Percentiles rank a stretch among this genome's conserved stretches.
Conservation (phyloP, 2,329 filamentous ascomycete species). For the Fonsecaea pedrosoi region DNA sequence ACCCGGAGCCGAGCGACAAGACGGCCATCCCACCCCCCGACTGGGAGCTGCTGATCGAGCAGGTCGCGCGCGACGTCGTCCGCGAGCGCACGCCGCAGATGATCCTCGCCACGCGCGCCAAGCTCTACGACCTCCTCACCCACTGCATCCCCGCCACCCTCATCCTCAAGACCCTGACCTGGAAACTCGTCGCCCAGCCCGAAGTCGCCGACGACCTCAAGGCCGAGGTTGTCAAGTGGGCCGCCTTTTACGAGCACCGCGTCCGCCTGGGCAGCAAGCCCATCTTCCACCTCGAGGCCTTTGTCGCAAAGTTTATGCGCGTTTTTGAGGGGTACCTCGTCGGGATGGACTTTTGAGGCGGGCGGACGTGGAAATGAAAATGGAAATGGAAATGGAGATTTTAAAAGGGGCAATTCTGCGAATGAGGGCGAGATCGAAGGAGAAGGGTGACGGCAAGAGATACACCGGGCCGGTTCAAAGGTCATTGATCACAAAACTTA, state of each 20-base stretch:
- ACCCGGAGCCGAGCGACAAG: constrained; percentile 66
- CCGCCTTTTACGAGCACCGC: constrained; percentile 95
- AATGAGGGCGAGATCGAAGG: no score
- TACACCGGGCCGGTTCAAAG: no score
- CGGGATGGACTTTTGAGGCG: constrained; percentile 34
- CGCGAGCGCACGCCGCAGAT: constrained; percentile 89
- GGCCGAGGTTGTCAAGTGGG: constrained; percentile 92
- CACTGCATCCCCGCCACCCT: constrained; percentile 97
- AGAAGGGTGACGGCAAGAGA: no score
- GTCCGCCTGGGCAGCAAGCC: constrained; percentile 91
- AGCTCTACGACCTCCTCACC: constrained; percentile 95
- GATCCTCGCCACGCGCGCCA: constrained; percentile 85
- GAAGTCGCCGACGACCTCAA: constrained; percentile 88
- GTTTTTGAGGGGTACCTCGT: constrained; percentile 82
- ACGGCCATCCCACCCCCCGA: constrained; percentile 94
- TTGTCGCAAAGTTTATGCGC: constrained; percentile 98
- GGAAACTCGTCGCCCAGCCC: constrained; percentile 76
- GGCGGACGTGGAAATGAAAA: neutral
- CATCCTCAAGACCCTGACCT: constrained; percentile 92
- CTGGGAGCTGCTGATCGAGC: constrained; percentile 89
- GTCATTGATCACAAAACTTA: no score
- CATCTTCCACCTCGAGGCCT: constrained; percentile 97
- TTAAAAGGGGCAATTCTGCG: no score
- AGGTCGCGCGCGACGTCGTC: constrained; percentile 92
- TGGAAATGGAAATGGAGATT: no score